Base-by-base conservation (phyloP, 2,329 filamentous ascomycete species). In the Fusarium veterinarium region DNA sequence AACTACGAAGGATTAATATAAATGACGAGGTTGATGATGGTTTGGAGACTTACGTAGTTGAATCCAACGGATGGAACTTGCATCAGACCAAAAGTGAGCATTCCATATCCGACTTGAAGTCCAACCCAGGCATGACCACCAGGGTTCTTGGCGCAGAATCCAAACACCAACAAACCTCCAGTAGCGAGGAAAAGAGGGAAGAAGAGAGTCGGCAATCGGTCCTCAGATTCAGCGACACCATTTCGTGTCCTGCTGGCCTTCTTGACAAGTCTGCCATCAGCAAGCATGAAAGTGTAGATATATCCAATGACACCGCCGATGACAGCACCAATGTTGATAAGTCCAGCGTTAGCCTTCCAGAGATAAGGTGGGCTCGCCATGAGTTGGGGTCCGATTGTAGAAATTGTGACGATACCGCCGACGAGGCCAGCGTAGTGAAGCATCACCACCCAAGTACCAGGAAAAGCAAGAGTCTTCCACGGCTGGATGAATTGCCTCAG, bases 51-150 rank as follows among this genome's bases (percentile, higher is more conserved):
- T 58, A 83, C 82, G 59, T 83, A 84, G 68, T 78, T 81, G 69
- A 83, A 83, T 14, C 81, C 83, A 13, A 82, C 74, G 0, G 80
- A 80, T 2, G 82, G 81, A n/a, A 83, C 78, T 55, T 83, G 81
- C 73, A 82, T 79, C 20, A 83, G 56, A 0, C 80, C 82, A 74
- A 84, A 83, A 0, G 78, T 59, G 5, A 83, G 40, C 82, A 84
- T 83, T 1, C 74, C 82, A 40, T 73, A 81, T 0, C 79, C 82
- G 13, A 78, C 73, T 42, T 81, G 67, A 5, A 84, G 49, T 0
- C 82, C 82, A 7, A 83, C 69, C 82, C 82, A 83, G 4, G 61
- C 67, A 7, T 78, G 73, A 1, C 56, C 38, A 0, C 76, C 77
- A 0, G 80, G 79, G 14, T 80, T 68, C 55, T 81, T 73, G 1